Conservation (phyloP, 345 rosid species). For the Raphanus sativus region DNA sequence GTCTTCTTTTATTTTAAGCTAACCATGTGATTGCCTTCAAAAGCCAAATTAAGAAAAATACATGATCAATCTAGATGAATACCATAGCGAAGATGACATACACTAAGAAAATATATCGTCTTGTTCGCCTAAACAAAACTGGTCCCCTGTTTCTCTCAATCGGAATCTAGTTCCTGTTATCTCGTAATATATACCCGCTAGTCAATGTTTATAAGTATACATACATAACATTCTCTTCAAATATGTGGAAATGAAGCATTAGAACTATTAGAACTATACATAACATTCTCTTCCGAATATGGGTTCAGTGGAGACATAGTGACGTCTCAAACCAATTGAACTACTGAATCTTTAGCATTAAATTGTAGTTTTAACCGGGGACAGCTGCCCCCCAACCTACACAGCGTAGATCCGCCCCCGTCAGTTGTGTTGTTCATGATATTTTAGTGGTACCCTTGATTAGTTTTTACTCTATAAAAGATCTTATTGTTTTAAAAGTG, state of each 20-base stretch:
- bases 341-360: too few relatives aligned
- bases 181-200: slow-evolving; percentile 9
- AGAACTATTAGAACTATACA: neutral
- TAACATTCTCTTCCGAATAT: too few relatives aligned
- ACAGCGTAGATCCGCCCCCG: too few relatives aligned
- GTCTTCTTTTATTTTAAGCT: too few relatives aligned
- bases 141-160: neutral
- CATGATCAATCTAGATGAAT: slow-evolving; percentile 33
- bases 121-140: slow-evolving; percentile 6
- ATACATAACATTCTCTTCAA: slow-evolving; percentile 20
- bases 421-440: too few relatives aligned
- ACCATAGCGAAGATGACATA: slow-evolving; percentile 25
- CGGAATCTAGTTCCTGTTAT: slow-evolving; percentile 32
- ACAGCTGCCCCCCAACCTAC: too few relatives aligned
- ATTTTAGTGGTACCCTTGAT: too few relatives aligned
- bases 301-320: too few relatives aligned
- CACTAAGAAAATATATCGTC: slow-evolving; percentile 16
- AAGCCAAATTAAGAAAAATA: slow-evolving; percentile 23
- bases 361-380: too few relatives aligned
- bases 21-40: slow-evolving; percentile 9
- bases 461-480: too few relatives aligned
- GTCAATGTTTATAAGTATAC: slow-evolving; percentile 15
- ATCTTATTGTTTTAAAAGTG: too few relatives aligned
- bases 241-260: neutral
- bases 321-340: too few relatives aligned